Base-by-base conservation (phyloP, 768 basidiomycete genomes). In the Dioszegia crocea region DNA sequence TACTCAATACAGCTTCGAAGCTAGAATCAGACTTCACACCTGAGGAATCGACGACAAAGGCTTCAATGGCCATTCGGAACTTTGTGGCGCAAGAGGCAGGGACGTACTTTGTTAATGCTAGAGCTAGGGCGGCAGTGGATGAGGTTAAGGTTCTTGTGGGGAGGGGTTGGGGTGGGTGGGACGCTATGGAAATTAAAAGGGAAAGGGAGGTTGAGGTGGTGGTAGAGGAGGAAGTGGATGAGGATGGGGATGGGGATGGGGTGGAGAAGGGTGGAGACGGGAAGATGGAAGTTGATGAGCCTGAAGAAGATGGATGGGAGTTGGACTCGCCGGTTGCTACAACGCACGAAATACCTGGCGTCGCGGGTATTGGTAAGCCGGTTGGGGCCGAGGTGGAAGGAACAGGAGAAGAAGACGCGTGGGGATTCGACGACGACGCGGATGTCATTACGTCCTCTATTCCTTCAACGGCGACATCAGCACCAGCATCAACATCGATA, bases 31-130 rank as follows among this genome's bases (percentile, higher is more conserved):
- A 36, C 19, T n/a, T n/a, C 3, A 33, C 21, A 6, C 16, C 36
- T 3, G 30, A 76, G 77, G 4, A 78, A 33, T 33, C 33, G 33
- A 33, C 33, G 33, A 6, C 40, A 10, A 43, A 16, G 8, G 8
- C 9, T 5, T 43, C 40, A 24, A 78, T 84, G 6, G n/a, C n/a
- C n/a, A 82, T 93, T 56, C 82, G 83, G 67, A 67, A 76, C 5
- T 94, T 91, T 88, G 83, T 82, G 3, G 82, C 85, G 17, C 12
- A 6, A 48, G 82, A 83, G 3, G 81, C 89, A 11, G 82, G 83
- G 17, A 77, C 80, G 2, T 88, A 90, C 74, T 94, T 91, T 73
- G 91, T 91, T 73, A 84, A 84, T 60, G 84, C 86, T 65, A 77
- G 90, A 66, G 81, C 91, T 14, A 77, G 83, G 31, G 79, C 80